Evolutionary conservation across 768 basidiomycete genomes (phyloP), one percentile per base, ranked within the genome.

Genomic region (Phylloporus arenicola): DNA sequence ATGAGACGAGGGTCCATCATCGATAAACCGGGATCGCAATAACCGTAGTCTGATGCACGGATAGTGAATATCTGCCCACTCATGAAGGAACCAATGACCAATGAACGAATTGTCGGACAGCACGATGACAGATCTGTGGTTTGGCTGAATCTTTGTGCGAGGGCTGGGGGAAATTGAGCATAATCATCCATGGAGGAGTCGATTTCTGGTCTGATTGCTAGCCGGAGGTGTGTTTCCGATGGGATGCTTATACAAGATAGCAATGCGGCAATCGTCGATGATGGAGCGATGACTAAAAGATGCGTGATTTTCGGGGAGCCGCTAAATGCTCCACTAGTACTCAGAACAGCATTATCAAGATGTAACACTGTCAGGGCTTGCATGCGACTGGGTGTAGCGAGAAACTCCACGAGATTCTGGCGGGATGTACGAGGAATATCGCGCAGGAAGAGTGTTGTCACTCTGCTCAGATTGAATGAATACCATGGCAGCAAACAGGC

Each of bases 381-480:
- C 68, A 71, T 72, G 30, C 60, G 51, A n/a, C 56, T 43, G 3
- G 76, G 63, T 8, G 59, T 59, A 19, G 61, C 47, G 4, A 72
- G 44, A 14, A 77, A 53, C 38, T 70, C 64, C 9, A 42, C 44
- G 19, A 58, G 57, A 16, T 61, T 53, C 3, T 69, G 67, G 14
- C 59, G 5, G 63, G n/a, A 25, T 25, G 4, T 59, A 46, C 5
- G 43, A 24, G 3, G 7, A 13, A 17, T 63, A 50, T 3, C 16
- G 14, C 61, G 49, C 3, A 77, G 52, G 34, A 58, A 63, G 29
- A 78, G 64, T 39, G 63, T 59, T 11, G 66, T 69, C 12, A 77
- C 64, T 34, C 63, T 57, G 25, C 43, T 45, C 38, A 46, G 17
- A 34, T n/a, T 22, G 34, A n/a, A 8, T n/a, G 34, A n/a, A 8